Conservation (phyloP, 1,284 basidiomycete genomes). For the Sphagnurus paluster region DNA sequence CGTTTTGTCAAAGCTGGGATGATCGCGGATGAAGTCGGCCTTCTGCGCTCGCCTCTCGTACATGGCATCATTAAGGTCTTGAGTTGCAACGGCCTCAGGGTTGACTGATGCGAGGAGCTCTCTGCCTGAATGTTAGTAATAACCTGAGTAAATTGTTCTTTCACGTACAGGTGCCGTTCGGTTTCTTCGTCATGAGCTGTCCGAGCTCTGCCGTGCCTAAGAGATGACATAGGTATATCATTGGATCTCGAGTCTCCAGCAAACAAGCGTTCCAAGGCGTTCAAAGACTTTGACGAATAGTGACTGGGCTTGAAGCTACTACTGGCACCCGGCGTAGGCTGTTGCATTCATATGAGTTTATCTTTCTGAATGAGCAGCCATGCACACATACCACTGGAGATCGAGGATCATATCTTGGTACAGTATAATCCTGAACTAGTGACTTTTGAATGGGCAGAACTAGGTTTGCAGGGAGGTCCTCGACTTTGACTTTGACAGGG, state of each 20-base stretch:
- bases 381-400: conserved; percentile 26
- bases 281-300: conserved; percentile 57
- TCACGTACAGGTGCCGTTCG: conserved; percentile 63
- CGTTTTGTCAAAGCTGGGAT: conserved; percentile 90
- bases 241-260: conserved; percentile 57
- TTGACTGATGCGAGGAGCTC: conserved; percentile 68
- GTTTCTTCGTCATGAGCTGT: conserved; percentile 62
- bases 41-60: conserved; percentile 81
- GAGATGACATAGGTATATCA: conserved; percentile 62
- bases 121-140: conserved; percentile 32
- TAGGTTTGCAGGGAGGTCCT: conserved; percentile 69
- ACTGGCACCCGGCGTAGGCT: conserved; percentile 25
- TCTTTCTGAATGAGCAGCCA: neutral
- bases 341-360: neutral
- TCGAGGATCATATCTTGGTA: conserved; percentile 37
- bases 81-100: conserved; percentile 44
- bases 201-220: conserved; percentile 44
- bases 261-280: conserved; percentile 65
- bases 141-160: neutral
- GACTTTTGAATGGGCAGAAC: conserved; percentile 78
- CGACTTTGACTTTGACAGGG: conserved; percentile 73
- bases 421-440: conserved; percentile 62
- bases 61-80: conserved; percentile 59
- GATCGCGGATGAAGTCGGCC: conserved; percentile 85
- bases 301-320: conserved; percentile 39